Percentiles rank a stretch among this genome's conserved stretches.
Evolutionary conservation across 2,329 filamentous ascomycete species (phyloP).

Genomic region (Sclerotinia spermophila): DNA sequence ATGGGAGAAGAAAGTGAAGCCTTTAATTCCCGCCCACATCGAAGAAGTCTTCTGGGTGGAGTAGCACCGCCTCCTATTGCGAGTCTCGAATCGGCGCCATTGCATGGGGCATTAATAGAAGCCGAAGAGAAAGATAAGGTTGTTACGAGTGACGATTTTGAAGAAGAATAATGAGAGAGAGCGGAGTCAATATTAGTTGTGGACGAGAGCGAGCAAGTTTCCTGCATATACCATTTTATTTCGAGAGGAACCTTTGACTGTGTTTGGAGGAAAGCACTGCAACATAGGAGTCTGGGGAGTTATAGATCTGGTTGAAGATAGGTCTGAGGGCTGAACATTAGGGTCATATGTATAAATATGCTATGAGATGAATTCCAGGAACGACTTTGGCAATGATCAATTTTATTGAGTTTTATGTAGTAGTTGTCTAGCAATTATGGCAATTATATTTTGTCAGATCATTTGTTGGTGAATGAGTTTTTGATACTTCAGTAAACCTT

Average conservation of each 20-base stretch:
- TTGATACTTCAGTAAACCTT: background rate
- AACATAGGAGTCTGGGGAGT: slow-evolving; percentile 8
- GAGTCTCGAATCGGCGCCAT: slow-evolving; percentile 49
- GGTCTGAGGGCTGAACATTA: background rate
- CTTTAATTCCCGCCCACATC: slow-evolving; percentile 48
- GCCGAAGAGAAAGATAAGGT: slow-evolving; percentile 2
- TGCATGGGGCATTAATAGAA: slow-evolving; percentile 32
- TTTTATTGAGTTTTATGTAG: background rate
- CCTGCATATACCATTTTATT: slow-evolving; percentile 19
- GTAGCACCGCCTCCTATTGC: slow-evolving; percentile 37
- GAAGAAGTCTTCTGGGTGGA: slow-evolving; percentile 51
- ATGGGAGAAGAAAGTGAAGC: slow-evolving; percentile 48
- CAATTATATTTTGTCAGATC: background rate
- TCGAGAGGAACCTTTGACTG: background rate
- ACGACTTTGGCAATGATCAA: background rate
- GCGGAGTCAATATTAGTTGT: background rate
- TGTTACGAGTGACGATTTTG: slow-evolving; percentile 8
- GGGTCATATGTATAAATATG: slow-evolving; percentile 12
- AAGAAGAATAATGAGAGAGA: slow-evolving; percentile 5
- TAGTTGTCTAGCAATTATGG: background rate
- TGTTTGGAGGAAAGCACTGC: slow-evolving; percentile 1
- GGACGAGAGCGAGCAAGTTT: background rate
- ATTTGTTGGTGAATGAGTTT: background rate
- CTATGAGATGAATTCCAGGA: background rate
- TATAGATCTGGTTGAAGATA: background rate